Base-by-base conservation (phyloP, 371 early-diverging fungal species). In the Chytridium lagenaria region DNA sequence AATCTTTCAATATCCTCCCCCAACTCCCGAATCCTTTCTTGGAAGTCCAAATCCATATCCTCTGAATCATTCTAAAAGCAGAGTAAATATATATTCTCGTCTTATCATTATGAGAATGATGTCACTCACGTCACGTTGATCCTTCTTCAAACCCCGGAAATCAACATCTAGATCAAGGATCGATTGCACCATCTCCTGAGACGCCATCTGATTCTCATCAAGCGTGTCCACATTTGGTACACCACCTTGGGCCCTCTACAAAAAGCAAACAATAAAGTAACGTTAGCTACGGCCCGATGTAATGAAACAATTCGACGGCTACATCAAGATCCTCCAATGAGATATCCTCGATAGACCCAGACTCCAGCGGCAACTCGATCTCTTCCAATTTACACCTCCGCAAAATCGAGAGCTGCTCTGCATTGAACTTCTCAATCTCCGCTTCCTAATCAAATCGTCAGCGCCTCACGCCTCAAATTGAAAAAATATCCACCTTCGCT, bases 321-420 rank as follows among this genome's bases (percentile, higher is more conserved):
- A 82, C 84, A 38, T 87, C 84, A 15, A 85, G 80, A 67, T 92
- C 91, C 38, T 92, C 91, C 69, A 92, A 70, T 1, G 90, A 78
- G 0, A 94, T 79, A 72, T 90, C 90, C 1, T 88, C 91, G 82
- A 94, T 79, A 1, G 87, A 85, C 15, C 92, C 63, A 77, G 70
- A 73, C 33, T 77, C 69, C 71, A 94, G 80, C 26, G 97, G 97
- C 31, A 98, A 72, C 1, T 90, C 86, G 67, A 97, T 94, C 70
- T 95, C 94, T 72, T 98, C 97, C 50, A 97, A 78, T 78, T 95
- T 95, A 80, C 97, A 96, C 33, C 88, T 85, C 66, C 97, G 88
- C 68, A 96, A 89, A 31, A 96, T 88, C 0, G 91, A 85, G 0
- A 90, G 82, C 37, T 91, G 87, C 57, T 95, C 95, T 3, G 91